Base-by-base conservation (phyloP, 768 basidiomycete species). In the Trametes maxima region DNA sequence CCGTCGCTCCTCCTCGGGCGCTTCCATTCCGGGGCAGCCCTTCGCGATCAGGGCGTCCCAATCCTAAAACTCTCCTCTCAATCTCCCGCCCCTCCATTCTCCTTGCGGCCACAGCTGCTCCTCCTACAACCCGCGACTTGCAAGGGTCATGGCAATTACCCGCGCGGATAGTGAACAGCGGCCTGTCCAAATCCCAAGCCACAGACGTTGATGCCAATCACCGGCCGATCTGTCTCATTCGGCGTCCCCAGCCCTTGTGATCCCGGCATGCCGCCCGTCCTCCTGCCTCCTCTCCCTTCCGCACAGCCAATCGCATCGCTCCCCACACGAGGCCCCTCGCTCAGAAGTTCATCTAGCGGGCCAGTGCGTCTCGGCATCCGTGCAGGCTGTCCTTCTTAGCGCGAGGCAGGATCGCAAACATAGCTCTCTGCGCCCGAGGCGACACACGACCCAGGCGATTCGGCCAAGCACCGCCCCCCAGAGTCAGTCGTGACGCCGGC, bases 1-100 rank as follows among this genome's bases (percentile, higher is more conserved):
- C 19, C 49, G 16, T 36, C 49, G 49, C 35, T 37, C 49, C 16
- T 35, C 35, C n/a, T 21, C 44, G 17, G n/a, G 16, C 24, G 6
- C 40, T 54, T 54, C 53, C 53, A 54, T 54, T 54, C 53, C 43
- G 28, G 28, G 8, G 28, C 28, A 16, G 22, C 13, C 39, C 42
- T 25, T 33, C 24, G 16, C 55, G 55, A 57, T 57, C 55, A 57
- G 55, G 55, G 46, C 55, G 39, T 48, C 22, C 45, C n/a, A 57
- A 47, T 40, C 37, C 55, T 48, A 57, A 57, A 57, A 57, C 21
- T 48, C 55, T 57, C 36, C 37, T 40, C 46, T 37, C 33, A 14
- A 13, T 33, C 28, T 33, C 28, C 28, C 28, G 28, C 28, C 28
- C 55, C 22, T 42, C 55, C 55, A 57, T 47, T 57, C 54, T 19